phyloP scores from a whole-genome alignment of 164 flowering plant species.

The Saururus chinensis region DNA sequence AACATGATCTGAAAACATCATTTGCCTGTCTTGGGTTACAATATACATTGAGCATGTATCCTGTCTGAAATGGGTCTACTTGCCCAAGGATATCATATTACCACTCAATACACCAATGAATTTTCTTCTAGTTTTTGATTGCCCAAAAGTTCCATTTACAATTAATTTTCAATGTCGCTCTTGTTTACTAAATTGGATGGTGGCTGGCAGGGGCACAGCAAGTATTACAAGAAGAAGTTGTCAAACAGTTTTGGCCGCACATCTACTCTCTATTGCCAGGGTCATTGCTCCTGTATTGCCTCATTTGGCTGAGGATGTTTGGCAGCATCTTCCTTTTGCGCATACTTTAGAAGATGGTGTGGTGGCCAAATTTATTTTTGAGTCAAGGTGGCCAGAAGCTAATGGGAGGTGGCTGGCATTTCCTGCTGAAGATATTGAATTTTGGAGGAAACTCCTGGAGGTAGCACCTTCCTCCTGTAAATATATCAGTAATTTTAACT shows the following conservation, averaged over 20 bases:
- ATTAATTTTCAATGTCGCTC: not conserved
- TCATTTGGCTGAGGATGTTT: slow-evolving; percentile 92
- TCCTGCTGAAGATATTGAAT: slow-evolving; percentile 49
- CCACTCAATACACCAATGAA: too few relatives aligned
- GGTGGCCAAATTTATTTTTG: slow-evolving; percentile 66
- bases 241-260: slow-evolving; percentile 89
- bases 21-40: too few relatives aligned
- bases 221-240: slow-evolving; percentile 88
- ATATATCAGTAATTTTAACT: not conserved
- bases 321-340: slow-evolving; percentile 89
- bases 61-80: too few relatives aligned
- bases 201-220: slow-evolving; percentile 49
- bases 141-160: not conserved
- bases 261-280: slow-evolving; percentile 65
- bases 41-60: too few relatives aligned
- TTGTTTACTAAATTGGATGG: not conserved
- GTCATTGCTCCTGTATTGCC: slow-evolving; percentile 87
- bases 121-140: not conserved
- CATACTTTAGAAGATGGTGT: slow-evolving; percentile 46
- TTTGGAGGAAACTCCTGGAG: slow-evolving; percentile 84
- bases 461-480: slow-evolving; percentile 24
- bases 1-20: too few relatives aligned
- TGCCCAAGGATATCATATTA: too few relatives aligned
- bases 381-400: slow-evolving; percentile 72
- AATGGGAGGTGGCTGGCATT: slow-evolving; percentile 57